Conservation (phyloP, 2,329 filamentous ascomycete genomes). For the Xylariales sp. region DNA sequence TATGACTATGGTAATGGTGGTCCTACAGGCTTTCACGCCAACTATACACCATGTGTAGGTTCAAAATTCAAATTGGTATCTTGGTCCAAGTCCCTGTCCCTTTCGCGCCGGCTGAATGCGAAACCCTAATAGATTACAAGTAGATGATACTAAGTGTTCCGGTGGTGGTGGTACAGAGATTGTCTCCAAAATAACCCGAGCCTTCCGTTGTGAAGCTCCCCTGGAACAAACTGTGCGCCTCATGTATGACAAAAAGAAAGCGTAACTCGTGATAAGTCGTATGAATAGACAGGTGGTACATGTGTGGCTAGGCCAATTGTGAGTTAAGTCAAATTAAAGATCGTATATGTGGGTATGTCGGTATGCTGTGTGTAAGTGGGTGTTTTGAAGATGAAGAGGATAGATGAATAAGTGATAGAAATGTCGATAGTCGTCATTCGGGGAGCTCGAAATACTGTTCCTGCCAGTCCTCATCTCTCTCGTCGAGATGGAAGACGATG, state of each 20-base stretch:
- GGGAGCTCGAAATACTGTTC: slow-evolving; percentile 49
- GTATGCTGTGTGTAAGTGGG: neutral
- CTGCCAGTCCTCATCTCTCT: slow-evolving; percentile 42
- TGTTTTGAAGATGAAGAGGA: neutral
- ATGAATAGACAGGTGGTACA: neutral
- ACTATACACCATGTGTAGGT: too few species aligned
- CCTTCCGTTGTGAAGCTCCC: slow-evolving; percentile 10
- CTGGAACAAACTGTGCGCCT: slow-evolving; percentile 15
- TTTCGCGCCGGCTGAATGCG: slow-evolving; percentile 29
- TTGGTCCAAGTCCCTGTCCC: slow-evolving; percentile 17
- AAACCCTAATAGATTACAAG: slow-evolving; percentile 36
- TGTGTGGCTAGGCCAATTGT: neutral
- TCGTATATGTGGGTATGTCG: slow-evolving; percentile 12
- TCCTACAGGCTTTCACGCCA: too few species aligned
- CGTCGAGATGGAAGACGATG: slow-evolving; percentile 50
- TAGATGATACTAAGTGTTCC: slow-evolving; percentile 9
- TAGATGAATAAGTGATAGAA: neutral
- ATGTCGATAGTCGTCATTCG: slow-evolving; percentile 36
- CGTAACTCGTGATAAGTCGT: slow-evolving; percentile 26
- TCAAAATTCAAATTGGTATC: slow-evolving; percentile 39
- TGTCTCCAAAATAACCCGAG: slow-evolving; percentile 25
- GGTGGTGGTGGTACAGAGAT: slow-evolving; percentile 25
- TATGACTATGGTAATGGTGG: too few species aligned
- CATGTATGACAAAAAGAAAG: slow-evolving; percentile 5
- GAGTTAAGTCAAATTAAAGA: slow-evolving; percentile 9